Evolutionary conservation across 768 basidiomycete species (phyloP), one percentile per base, ranked within the genome.

Genomic region (Amyloporia xantha): DNA sequence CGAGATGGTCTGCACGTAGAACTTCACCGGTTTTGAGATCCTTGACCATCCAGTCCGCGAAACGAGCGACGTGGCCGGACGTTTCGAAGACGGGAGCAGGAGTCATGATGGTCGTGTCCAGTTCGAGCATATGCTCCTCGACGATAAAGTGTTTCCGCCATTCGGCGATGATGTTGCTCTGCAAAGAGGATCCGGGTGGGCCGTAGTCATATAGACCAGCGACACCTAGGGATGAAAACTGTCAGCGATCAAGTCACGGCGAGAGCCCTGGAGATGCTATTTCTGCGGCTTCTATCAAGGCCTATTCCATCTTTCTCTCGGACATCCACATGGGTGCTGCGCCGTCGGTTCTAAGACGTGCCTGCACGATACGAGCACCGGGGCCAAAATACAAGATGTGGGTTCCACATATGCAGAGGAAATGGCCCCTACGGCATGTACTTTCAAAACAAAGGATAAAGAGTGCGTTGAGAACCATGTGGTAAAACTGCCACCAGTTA

Each of bases 41-140:
- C 71, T 95, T 96, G 62, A 91, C 90, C 95, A 97, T 98, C 95
- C 94, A 99, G 64, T 99, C 96, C 4, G 95, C 91, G 63, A 98
- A 99, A 56, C 94, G 82, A 37, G 93, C 94, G 52, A 98, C 95
- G 70, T 98, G 96, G 24, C 96, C 94, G 27, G 93, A 97, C 0
- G 95, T 84, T 67, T 96, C 94, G 63, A 98, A 94, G 9, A 98
- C 94, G 11, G 92, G 73, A 2, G 89, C 79, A 13, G 95, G 87
- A 0, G 95, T 98, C 85, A 98, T 96, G 70, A 96, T 85, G 33
- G 96, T 97, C 21, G 94, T 97, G 62, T 98, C 95, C 55, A 98
- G 81, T 68, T 98, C 95, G 58, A 95, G 83, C 96, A 98, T 99
- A 69, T 89, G 81, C 61, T 99, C 95, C 60, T 98, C 91, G 62